These are phyloP conservation scores for Cyclospora cayetanensis DNA, from an alignment of 169 alveolate genomes.

Conservation along the genomic window DNA sequence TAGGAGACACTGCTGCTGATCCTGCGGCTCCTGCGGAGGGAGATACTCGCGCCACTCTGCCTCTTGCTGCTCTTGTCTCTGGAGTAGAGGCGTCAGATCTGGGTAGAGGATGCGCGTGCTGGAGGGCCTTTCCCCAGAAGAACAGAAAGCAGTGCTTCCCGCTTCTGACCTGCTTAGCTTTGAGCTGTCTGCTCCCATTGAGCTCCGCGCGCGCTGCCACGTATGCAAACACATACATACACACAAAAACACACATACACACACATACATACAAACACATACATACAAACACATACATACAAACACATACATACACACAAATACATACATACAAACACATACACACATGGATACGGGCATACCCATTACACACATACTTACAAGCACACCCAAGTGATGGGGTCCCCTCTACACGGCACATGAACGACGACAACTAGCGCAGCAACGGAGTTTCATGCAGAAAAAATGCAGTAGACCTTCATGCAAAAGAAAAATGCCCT, in stretches of 20 bases:
- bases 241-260: no score
- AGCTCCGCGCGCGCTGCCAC: not conserved
- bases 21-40: not conserved
- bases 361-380: no score
- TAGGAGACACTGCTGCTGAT: not conserved
- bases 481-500: not conserved
- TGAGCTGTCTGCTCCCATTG: not conserved
- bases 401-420: no score
- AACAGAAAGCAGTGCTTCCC: not conserved
- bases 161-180: not conserved
- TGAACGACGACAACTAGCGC: not conserved
- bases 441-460: not conserved
- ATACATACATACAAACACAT: no score
- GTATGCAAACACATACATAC: not conserved
- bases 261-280: no score
- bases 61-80: not conserved
- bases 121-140: not conserved
- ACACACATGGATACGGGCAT: no score
- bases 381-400: no score
- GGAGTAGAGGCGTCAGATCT: not conserved
- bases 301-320: no score
- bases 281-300: no score
- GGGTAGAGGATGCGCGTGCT: not conserved
- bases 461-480: not conserved
- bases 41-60: not conserved